These are phyloP conservation scores for Colletotrichum sp. DNA, from an alignment of 2,329 filamentous ascomycete genomes.

Conservation along the genomic window DNA sequence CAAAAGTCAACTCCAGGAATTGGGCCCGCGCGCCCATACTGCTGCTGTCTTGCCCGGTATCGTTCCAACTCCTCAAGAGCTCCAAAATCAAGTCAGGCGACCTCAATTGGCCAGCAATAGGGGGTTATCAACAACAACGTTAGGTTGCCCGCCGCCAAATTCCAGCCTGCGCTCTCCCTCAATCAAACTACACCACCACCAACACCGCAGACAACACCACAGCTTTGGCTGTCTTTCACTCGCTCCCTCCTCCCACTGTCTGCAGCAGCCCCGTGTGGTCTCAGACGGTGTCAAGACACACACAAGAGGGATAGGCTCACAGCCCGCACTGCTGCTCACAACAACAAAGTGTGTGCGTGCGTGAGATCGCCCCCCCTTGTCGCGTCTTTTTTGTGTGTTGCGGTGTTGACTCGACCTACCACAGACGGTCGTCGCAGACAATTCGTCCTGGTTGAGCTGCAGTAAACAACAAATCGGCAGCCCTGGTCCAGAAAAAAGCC, in stretches of 20 bases:
- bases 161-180: neutral
- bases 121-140: neutral
- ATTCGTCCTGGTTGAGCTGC: neutral
- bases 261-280: slow-evolving; percentile 2
- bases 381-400: slow-evolving; percentile 7
- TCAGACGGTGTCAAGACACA: slow-evolving; percentile 3
- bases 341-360: slow-evolving; percentile 6
- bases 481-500: neutral
- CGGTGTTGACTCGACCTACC: slow-evolving; percentile 5
- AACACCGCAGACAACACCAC: neutral
- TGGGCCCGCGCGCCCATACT: neutral
- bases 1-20: neutral
- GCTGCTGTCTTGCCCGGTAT: neutral
- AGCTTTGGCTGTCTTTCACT: neutral
- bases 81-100: neutral
- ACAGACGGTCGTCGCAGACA: slow-evolving; percentile 6
- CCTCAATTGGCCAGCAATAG: slow-evolving; percentile 4
- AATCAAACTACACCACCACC: neutral
- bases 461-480: slow-evolving; percentile 39
- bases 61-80: neutral
- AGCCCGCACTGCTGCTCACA: slow-evolving; percentile 17
- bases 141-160: neutral
- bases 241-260: neutral
- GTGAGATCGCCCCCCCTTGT: slow-evolving; percentile 2
- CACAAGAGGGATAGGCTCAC: slow-evolving; percentile 6